A percentile compares a stretch with the other conserved stretches of the same genome.
Conservation (phyloP, 2,329 filamentous ascomycete species). For the Canariomyces notabilis region DNA sequence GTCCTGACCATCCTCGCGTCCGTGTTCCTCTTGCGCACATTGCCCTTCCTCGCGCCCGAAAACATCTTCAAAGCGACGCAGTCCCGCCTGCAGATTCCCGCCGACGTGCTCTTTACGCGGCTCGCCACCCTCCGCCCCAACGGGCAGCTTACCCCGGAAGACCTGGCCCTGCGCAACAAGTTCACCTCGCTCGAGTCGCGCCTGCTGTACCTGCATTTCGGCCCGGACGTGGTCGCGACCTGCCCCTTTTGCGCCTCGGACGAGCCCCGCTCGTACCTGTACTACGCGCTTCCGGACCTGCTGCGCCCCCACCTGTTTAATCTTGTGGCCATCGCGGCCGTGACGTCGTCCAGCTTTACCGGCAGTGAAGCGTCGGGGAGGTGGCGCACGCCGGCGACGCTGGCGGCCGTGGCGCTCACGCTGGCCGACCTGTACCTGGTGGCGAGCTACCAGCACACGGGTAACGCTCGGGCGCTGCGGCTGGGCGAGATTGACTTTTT, state of each 20-base stretch:
- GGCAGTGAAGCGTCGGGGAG: slow-evolving; percentile 55
- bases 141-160: slow-evolving; percentile 45
- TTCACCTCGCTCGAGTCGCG: slow-evolving; percentile 68
- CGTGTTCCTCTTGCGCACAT: slow-evolving; percentile 54
- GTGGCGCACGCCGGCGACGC: slow-evolving; percentile 68
- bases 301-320: slow-evolving; percentile 76
- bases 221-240: slow-evolving; percentile 64
- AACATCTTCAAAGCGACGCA: slow-evolving; percentile 77
- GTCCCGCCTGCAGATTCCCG: slow-evolving; percentile 77
- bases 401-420: slow-evolving; percentile 55
- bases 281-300: slow-evolving; percentile 73
- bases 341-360: slow-evolving; percentile 61
- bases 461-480: slow-evolving; percentile 58
- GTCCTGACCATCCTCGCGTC: slow-evolving; percentile 42
- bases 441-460: slow-evolving; percentile 58
- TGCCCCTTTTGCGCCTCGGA: slow-evolving; percentile 82
- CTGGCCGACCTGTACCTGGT: slow-evolving; percentile 62
- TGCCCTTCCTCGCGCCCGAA: slow-evolving; percentile 65
- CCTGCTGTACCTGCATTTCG: slow-evolving; percentile 78
- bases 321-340: slow-evolving; percentile 63
- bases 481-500: slow-evolving; percentile 63
- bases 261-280: slow-evolving; percentile 64
- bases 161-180: slow-evolving; percentile 61
- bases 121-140: slow-evolving; percentile 52
- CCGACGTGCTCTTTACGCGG: slow-evolving; percentile 74